These are phyloP conservation scores for Cyclotella baltica DNA, from an alignment of 108 stramenopile species.

Conservation along the genomic window DNA sequence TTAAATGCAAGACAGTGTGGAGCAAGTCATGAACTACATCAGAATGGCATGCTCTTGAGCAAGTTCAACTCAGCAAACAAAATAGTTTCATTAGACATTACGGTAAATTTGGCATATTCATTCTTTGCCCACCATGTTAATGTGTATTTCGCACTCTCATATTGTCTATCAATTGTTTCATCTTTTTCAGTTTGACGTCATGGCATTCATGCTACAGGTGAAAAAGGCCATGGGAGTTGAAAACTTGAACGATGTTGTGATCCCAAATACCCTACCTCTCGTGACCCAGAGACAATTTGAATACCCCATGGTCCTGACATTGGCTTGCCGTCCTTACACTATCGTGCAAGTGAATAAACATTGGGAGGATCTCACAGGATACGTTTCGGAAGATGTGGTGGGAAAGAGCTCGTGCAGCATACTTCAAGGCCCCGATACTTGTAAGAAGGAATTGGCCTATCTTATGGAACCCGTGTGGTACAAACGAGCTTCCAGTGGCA, in stretches of 20 bases:
- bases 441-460: constrained; percentile 49
- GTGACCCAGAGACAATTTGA: constrained; percentile 80
- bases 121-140: background rate
- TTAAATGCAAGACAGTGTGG: constrained; percentile 88
- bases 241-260: constrained; percentile 76
- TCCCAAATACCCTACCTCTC: constrained; percentile 90
- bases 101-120: constrained; percentile 49
- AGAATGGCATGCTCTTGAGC: constrained; percentile 95
- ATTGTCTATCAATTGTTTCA: background rate
- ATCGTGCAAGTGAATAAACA: constrained; percentile 89
- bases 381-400: constrained; percentile 83
- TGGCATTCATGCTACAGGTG: constrained; percentile 97
- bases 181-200: constrained; percentile 93
- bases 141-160: background rate
- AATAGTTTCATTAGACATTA: constrained; percentile 87
- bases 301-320: constrained; percentile 87
- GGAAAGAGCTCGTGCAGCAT: constrained; percentile 77
- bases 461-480: constrained; percentile 79
- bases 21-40: constrained; percentile 80
- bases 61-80: constrained; percentile 91
- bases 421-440: constrained; percentile 73
- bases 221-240: constrained; percentile 90
- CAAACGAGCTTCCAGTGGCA: constrained; percentile 77
- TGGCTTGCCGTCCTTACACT: constrained; percentile 85
- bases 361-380: constrained; percentile 91